Evolutionary conservation across 805 yeast genomes (phyloP), one percentile per base, ranked within the genome.

Genomic region (Starmera dryadoides): DNA sequence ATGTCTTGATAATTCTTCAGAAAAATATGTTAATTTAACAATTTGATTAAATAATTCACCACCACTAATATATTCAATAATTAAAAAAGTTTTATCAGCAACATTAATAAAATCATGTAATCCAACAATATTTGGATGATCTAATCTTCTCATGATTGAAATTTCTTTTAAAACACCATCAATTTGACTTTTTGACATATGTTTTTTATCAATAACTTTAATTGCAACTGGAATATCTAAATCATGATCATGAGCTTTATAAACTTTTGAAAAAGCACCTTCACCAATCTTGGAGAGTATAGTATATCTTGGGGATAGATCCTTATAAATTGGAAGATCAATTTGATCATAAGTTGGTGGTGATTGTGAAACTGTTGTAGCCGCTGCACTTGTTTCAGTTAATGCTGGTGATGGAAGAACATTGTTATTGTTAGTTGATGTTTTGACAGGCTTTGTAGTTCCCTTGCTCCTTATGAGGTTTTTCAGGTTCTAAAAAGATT

Each of bases 91-190:
- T 56, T 73, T 73, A 17, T 71, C 64, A 3, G 68, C 71, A 5
- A 79, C 69, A 55, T 83, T 87, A 41, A 79, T 71, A 50, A 80
- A 82, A 53, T 82, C 80, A 42, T 79, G 68, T 42, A 84, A 73
- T 39, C 66, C 63, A 7, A 82, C 86, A 40, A 84, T 68, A 52
- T 84, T 78, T 6, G 79, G 77, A 54, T 70, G 87, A 50, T 66
- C 66, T 49, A 79, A 66, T 49, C 76, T 80, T 56, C 79, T 70
- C 78, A 84, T 81, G 31, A 88, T 78, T 12, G 80, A 72, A 11
- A 86, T 86, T 58, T 88, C 97, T 52, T 86, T 86, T 43, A 80
- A 62, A 3, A 86, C 94, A 18, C 86, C 79, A 39, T 75, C 78
- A 46, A 73, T 68, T 53, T 79, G 86, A 36, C 71, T 66, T 34